phyloP scores from a whole-genome alignment of 139 green algal genomes.

The Eudorina sp. region DNA sequence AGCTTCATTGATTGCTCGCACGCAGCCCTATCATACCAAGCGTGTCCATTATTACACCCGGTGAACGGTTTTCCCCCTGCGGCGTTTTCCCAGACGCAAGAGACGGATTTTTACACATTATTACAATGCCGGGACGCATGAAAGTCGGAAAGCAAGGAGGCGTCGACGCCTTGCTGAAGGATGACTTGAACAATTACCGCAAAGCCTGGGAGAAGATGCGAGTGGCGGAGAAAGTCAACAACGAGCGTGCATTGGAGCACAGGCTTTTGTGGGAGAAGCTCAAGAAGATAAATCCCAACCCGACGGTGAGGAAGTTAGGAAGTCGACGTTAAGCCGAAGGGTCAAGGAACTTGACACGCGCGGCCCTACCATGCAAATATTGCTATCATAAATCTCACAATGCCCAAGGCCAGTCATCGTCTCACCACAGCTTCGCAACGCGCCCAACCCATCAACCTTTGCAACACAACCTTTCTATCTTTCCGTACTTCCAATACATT shows the following conservation, averaged over 20 bases:
- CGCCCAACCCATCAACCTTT: no score
- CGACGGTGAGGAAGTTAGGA: background rate
- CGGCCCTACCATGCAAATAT: no score
- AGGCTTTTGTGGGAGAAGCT: conserved; percentile 1
- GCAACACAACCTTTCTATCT: no score
- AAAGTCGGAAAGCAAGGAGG: background rate
- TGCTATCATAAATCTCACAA: no score
- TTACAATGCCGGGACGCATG: conserved; percentile 7
- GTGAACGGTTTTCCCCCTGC: no score
- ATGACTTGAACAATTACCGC: background rate
- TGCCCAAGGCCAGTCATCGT: no score
- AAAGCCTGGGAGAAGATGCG: conserved; percentile 6
- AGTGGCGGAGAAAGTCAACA: background rate
- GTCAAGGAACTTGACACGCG: background rate
- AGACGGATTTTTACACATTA: background rate
- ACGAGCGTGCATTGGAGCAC: background rate
- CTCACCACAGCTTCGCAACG: no score
- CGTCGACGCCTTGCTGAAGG: background rate
- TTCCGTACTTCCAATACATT: no score
- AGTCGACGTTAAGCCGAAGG: background rate
- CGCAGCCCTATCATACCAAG: no score
- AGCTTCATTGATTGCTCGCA: no score
- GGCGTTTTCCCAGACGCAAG: no score
- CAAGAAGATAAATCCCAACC: conserved; percentile 2
- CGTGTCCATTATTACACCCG: no score